These are phyloP conservation scores for Diaporthe citri DNA, from an alignment of 2,329 filamentous ascomycete species.

Conservation along the genomic window DNA sequence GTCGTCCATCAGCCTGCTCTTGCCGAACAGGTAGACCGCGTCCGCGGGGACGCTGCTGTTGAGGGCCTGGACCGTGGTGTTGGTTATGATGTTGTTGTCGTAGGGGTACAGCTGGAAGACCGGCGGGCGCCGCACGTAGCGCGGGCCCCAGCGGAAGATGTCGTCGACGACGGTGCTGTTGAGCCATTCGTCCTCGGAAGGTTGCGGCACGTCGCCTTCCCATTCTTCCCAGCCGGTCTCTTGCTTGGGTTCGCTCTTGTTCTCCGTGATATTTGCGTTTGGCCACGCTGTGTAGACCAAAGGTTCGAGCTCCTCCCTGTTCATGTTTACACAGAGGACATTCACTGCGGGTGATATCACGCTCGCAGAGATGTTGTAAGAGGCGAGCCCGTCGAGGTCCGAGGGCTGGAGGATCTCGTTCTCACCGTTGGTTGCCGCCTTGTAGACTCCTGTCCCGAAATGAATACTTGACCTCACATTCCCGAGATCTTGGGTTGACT, in stretches of 20 bases:
- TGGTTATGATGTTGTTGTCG: constrained; percentile 76
- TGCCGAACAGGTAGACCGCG: constrained; percentile 76
- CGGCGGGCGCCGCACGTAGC: constrained; percentile 64
- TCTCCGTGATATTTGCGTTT: constrained; percentile 51
- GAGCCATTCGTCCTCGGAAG: constrained; percentile 54
- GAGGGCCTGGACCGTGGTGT: constrained; percentile 55
- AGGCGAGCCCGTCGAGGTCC: constrained; percentile 73
- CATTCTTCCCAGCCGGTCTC: constrained; percentile 52
- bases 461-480: background rate
- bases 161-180: constrained; percentile 75
- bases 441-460: constrained; percentile 64
- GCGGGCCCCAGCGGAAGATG: constrained; percentile 75
- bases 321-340: constrained; percentile 79
- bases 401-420: constrained; percentile 80
- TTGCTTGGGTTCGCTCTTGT: constrained; percentile 45
- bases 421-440: constrained; percentile 69
- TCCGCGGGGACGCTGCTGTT: constrained; percentile 52
- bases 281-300: constrained; percentile 76
- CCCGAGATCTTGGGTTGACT: background rate
- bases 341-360: constrained; percentile 79
- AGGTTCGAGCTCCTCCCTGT: constrained; percentile 68
- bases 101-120: constrained; percentile 68
- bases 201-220: constrained; percentile 53
- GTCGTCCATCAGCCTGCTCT: constrained; percentile 54
- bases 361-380: constrained; percentile 76